Evolutionary conservation across 768 basidiomycete species (phyloP).

Genomic region (Hygrophoropsis aurantiaca): DNA sequence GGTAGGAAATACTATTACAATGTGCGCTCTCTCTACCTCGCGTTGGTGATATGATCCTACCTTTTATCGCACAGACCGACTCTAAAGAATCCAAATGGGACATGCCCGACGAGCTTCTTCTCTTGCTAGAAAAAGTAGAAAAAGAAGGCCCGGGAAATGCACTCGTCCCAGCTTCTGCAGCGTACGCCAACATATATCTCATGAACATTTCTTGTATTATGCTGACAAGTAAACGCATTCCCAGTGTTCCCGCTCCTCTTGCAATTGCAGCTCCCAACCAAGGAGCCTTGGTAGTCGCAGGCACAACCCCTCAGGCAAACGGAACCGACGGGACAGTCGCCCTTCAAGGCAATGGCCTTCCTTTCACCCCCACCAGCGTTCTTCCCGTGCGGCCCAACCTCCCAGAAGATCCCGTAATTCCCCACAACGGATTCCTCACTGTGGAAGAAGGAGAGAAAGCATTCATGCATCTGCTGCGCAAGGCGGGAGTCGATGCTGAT

Average conservation of each 20-base stretch:
- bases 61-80: constrained; percentile 52
- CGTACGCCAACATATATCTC: constrained; percentile 15
- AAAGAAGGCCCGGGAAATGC: constrained; percentile 55
- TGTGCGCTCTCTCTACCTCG: constrained; percentile 38
- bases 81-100: constrained; percentile 98
- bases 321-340: constrained; percentile 44
- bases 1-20: constrained; percentile 92
- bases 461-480: constrained; percentile 85
- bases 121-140: constrained; percentile 84
- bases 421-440: constrained; percentile 85
- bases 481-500: constrained; percentile 84
- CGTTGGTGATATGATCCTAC: not conserved
- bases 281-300: constrained; percentile 48
- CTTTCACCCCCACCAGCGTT: constrained; percentile 58
- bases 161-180: constrained; percentile 32
- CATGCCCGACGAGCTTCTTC: constrained; percentile 87
- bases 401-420: constrained; percentile 85
- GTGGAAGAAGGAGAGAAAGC: constrained; percentile 92
- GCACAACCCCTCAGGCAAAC: constrained; percentile 45
- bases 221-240: constrained; percentile 8
- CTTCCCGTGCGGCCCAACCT: constrained; percentile 76
- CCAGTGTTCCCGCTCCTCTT: constrained; percentile 35
- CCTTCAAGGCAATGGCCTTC: constrained; percentile 50
- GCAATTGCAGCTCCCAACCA: constrained; percentile 44
- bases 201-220: not conserved